Conservation (phyloP, 306 rosid species). For the Carpinus viminea region DNA sequence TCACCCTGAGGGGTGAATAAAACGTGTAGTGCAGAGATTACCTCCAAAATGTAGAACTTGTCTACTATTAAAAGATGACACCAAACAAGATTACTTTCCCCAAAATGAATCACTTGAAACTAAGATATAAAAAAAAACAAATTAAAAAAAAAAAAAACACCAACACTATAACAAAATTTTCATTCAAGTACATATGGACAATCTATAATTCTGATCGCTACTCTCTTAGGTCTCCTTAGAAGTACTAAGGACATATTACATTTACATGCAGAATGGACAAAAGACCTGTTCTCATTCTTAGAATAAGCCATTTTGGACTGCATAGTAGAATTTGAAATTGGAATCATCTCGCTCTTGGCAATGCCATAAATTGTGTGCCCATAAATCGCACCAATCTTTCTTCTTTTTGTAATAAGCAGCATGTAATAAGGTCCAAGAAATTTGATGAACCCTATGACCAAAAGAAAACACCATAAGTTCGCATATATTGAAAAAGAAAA, state of each 20-base stretch:
- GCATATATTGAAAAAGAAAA: slow-evolving; percentile 14
- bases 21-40: slow-evolving; percentile 46
- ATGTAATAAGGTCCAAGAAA: slow-evolving; percentile 94
- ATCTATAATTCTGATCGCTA: slow-evolving; percentile 51
- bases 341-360: slow-evolving; percentile 82
- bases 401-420: slow-evolving; percentile 80
- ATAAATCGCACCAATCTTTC: slow-evolving; percentile 84
- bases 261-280: slow-evolving; percentile 89
- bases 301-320: slow-evolving; percentile 82
- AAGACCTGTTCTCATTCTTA: slow-evolving; percentile 99
- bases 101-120: slow-evolving; percentile 36
- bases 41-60: slow-evolving; percentile 43
- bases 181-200: slow-evolving; percentile 58
- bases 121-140: slow-evolving; percentile 1
- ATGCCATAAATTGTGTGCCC: slow-evolving; percentile 81
- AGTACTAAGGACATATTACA: slow-evolving; percentile 69
- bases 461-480: slow-evolving; percentile 35
- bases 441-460: slow-evolving; percentile 77
- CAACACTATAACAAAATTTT: slow-evolving; percentile 36
- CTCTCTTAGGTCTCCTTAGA: slow-evolving; percentile 57
- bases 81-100: slow-evolving; percentile 42
- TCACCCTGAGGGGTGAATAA: slow-evolving; percentile 48
- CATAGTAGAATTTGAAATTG: slow-evolving; percentile 75
- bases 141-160: background rate
- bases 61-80: slow-evolving; percentile 40